These are phyloP conservation scores for Trichoderma parareesei DNA, from an alignment of 495 filamentous ascomycete genomes.

Conservation along the genomic window DNA sequence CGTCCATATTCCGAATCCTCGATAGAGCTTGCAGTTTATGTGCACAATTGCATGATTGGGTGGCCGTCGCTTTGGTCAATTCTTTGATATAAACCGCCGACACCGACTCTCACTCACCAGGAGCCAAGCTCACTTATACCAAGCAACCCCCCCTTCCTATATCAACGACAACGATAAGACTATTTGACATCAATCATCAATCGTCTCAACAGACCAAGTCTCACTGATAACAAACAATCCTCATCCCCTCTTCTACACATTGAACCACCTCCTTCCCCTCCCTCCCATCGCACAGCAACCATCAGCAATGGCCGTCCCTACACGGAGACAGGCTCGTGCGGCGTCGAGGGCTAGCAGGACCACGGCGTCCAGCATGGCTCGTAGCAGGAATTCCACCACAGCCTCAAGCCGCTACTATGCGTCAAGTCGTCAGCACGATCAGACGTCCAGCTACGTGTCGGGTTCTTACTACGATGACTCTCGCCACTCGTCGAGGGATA, in stretches of 20 bases:
- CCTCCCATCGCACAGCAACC: neutral
- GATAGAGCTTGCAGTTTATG: conserved; percentile 10
- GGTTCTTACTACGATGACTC: conserved; percentile 8
- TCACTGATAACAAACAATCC: too few species aligned
- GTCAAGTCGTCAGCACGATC: conserved; percentile 3
- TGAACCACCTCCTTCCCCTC: neutral
- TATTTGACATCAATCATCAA: neutral
- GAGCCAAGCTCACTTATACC: neutral
- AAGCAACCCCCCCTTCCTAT: neutral
- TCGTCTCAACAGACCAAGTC: neutral
- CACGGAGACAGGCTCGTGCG: conserved; percentile 7
- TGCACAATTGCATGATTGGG: conserved; percentile 7
- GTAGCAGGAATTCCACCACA: conserved; percentile 7
- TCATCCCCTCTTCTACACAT: neutral
- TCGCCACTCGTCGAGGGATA: neutral
- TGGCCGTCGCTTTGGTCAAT: neutral
- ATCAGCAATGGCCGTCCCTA: conserved; percentile 3
- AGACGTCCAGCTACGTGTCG: conserved; percentile 3
- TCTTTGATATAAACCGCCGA: neutral
- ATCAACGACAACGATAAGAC: neutral
- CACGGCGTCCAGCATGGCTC: conserved; percentile 4
- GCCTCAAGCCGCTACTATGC: neutral
- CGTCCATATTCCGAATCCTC: neutral
- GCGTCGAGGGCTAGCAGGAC: neutral
- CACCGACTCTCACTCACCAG: conserved; percentile 2